Evolutionary conservation across 495 filamentous ascomycete genomes (phyloP).

Genomic region (Penicillium bovifimosum): DNA sequence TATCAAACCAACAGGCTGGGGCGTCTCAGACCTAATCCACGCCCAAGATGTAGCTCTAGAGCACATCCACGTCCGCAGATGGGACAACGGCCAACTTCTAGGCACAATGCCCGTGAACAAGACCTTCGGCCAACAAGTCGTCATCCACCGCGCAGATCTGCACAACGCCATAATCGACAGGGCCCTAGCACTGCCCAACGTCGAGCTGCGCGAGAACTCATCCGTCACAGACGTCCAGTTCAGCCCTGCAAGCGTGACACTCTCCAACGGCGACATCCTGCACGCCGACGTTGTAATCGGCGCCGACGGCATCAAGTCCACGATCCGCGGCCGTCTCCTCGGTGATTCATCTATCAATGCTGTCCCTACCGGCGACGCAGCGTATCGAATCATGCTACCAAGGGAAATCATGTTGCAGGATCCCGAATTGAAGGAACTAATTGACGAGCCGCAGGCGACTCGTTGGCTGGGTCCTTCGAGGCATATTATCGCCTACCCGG

Average conservation of each 20-base stretch:
- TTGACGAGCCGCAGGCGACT: slow-evolving; percentile 36
- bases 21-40: slow-evolving; percentile 36
- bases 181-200: slow-evolving; percentile 32
- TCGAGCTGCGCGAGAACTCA: slow-evolving; percentile 33
- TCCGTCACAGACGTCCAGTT: slow-evolving; percentile 30
- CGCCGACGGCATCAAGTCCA: slow-evolving; percentile 47
- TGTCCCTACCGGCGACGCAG: slow-evolving; percentile 39
- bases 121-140: slow-evolving; percentile 37
- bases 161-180: slow-evolving; percentile 38
- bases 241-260: slow-evolving; percentile 26
- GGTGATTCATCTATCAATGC: slow-evolving; percentile 24
- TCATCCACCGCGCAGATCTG: slow-evolving; percentile 42
- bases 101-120: slow-evolving; percentile 38
- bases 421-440: slow-evolving; percentile 27
- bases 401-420: slow-evolving; percentile 34
- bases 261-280: slow-evolving; percentile 31
- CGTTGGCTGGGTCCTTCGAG: slow-evolving; percentile 41
- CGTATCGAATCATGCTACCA: slow-evolving; percentile 41
- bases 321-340: slow-evolving; percentile 28
- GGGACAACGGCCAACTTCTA: slow-evolving; percentile 37
- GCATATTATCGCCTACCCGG: slow-evolving; percentile 43
- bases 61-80: slow-evolving; percentile 40
- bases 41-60: slow-evolving; percentile 36
- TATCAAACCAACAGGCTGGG: slow-evolving; percentile 30
- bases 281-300: slow-evolving; percentile 39